Base-by-base conservation (phyloP, 2,329 filamentous ascomycete species). In the Shiraia bambusicola region DNA sequence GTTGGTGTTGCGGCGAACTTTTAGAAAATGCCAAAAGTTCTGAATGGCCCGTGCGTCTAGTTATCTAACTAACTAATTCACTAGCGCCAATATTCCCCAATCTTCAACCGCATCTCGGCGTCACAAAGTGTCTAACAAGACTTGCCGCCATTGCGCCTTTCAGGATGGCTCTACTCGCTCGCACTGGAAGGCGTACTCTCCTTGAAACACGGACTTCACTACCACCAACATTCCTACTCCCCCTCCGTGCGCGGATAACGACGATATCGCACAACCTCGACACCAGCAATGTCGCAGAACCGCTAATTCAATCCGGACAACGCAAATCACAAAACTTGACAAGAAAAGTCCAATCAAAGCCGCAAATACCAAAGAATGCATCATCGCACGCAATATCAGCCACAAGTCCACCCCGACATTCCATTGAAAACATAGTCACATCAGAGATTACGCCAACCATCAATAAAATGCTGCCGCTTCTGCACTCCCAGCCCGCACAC, bases 401-500 rank as follows among this genome's bases (percentile, higher is more conserved):
- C 16, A 16, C 34, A 9, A 52, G 54, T 26, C 40, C 54, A 13
- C 36, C 49, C 15, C 50, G 57, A 37, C 41, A 63, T 34, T 44
- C 58, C 14, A 55, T 58, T 33, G 19, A 51, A 48, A 51, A 63
- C 27, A 42, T 57, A 26, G 49, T 63, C 66, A 38, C 55, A 54
- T 28, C 50, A 65, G 36, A 69, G 12, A 58, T 86, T 48, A 75
- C 78, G 46, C 69, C 78, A 36, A 80, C 79, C 1, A 75, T 87
- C 49, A 75, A 73, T 50, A 63, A 76, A 47, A 77, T 89, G 34
- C 80, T 90, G 22, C 86, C 87, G 1, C 75, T 88, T 33, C 81
- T 93, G 34, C 79, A 78, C 56, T 78, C 84, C 9, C 88, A 93
- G 71, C 81, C 84, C 3, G 74, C 77, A 15, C 86, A 89, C 77